Percentiles rank a stretch among this genome's conserved stretches.
Evolutionary conservation across 305 asterid genomes (phyloP).

Genomic region (Fraxinus latifolia): DNA sequence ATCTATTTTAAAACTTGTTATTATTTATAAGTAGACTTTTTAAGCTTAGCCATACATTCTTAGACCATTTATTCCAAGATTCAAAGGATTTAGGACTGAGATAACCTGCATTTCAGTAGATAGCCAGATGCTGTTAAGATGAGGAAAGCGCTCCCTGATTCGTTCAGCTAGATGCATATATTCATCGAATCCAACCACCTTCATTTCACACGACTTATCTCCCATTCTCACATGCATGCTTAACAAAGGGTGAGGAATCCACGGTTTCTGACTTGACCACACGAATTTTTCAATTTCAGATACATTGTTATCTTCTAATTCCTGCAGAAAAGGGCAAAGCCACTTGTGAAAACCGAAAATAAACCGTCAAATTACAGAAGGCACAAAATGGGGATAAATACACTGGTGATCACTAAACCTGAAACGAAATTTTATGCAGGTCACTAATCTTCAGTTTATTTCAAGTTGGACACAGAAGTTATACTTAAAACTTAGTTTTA

Average conservation of each 20-base stretch:
- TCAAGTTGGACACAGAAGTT: not conserved
- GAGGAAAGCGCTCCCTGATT: slow-evolving; percentile 62
- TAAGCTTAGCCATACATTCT: not conserved
- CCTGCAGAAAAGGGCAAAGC: slow-evolving; percentile 28
- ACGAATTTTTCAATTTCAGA: slow-evolving; percentile 61
- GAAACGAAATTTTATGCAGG: not conserved
- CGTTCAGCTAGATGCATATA: slow-evolving; percentile 73
- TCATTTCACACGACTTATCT: slow-evolving; percentile 93
- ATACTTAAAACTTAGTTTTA: not conserved
- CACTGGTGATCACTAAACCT: not conserved
- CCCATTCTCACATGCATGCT: slow-evolving; percentile 96
- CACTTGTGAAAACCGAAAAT: not conserved
- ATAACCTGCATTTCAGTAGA: slow-evolving; percentile 95
- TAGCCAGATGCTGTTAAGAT: slow-evolving; percentile 73
- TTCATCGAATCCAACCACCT: slow-evolving; percentile 73
- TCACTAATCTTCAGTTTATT: not conserved
- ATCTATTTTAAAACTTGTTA: not conserved
- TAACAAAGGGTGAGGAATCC: slow-evolving; percentile 77
- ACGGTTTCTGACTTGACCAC: slow-evolving; percentile 77
- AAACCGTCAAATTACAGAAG: not conserved
- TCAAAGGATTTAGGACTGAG: not conserved
- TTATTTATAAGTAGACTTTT: not conserved
- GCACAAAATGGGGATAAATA: not conserved
- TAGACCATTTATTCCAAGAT: not conserved
- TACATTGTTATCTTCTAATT: slow-evolving; percentile 22